Conservation (phyloP, 1,284 basidiomycete species). For the Malassezia slooffiae region DNA sequence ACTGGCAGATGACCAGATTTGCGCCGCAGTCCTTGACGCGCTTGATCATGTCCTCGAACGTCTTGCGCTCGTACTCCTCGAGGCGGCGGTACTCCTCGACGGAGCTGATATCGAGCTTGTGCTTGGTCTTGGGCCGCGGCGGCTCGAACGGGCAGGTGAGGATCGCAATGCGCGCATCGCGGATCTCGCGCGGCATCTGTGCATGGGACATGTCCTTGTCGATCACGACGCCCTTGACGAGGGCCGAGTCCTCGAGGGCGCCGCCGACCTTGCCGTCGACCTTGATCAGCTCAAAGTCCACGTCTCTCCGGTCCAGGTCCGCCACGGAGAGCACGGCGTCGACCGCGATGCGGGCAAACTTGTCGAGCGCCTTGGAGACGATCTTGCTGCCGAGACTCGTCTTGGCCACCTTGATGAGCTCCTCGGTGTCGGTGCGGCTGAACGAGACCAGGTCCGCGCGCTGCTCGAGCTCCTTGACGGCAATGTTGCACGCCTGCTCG, state of each 20-base stretch:
- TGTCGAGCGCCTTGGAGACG: slow-evolving; percentile 86
- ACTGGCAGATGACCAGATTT: slow-evolving; percentile 97
- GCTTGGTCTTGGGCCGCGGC: slow-evolving; percentile 96
- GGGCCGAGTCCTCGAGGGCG: slow-evolving; percentile 79
- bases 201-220: slow-evolving; percentile 99
- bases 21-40: slow-evolving; percentile 95
- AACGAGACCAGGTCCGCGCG: slow-evolving; percentile 87
- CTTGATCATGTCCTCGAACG: slow-evolving; percentile 94
- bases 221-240: slow-evolving; percentile 89
- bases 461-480: slow-evolving; percentile 75
- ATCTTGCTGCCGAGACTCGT: slow-evolving; percentile 96
- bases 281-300: slow-evolving; percentile 97
- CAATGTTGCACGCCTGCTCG: slow-evolving; percentile 81
- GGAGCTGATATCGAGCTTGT: slow-evolving; percentile 91
- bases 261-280: slow-evolving; percentile 98
- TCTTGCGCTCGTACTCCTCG: slow-evolving; percentile 86
- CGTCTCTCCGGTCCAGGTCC: slow-evolving; percentile 84
- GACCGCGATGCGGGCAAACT: slow-evolving; percentile 94
- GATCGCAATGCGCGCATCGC: slow-evolving; percentile 85
- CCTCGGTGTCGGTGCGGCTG: slow-evolving; percentile 64
- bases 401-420: slow-evolving; percentile 73
- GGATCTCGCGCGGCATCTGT: slow-evolving; percentile 82
- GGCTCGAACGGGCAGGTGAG: slow-evolving; percentile 98
- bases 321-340: slow-evolving; percentile 92
- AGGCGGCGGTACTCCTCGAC: slow-evolving; percentile 98